Evolutionary conservation across 352 stramenopile genomes (phyloP).

Genomic region (Stramenopiles sp.): DNA sequence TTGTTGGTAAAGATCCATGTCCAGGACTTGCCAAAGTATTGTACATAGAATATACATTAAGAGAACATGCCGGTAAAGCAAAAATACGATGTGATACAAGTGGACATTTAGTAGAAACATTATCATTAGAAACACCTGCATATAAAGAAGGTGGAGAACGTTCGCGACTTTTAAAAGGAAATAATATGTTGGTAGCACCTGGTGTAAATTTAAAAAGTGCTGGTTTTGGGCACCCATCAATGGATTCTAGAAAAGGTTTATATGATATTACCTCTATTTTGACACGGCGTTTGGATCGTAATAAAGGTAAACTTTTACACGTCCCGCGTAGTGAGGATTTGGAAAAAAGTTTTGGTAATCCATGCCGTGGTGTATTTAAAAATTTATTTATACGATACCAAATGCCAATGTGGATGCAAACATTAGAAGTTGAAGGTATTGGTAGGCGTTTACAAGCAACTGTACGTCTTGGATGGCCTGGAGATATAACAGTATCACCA

Average conservation of each 20-base stretch:
- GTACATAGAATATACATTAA: not conserved
- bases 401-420: conserved; percentile 2
- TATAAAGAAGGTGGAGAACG: not conserved
- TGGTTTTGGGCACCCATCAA: not conserved
- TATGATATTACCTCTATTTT: not conserved
- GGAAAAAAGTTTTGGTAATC: not conserved
- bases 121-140: not conserved
- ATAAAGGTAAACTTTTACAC: not conserved
- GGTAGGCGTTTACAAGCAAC: not conserved
- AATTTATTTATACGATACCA: not conserved
- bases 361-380: not conserved
- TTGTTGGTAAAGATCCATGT: not conserved
- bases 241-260: not conserved
- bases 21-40: not conserved
- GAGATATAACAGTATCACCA: not conserved
- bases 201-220: not conserved
- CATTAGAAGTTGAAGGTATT: not conserved
- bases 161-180: not conserved
- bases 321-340: not conserved
- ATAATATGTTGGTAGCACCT: not conserved
- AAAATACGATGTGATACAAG: not conserved
- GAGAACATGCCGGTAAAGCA: not conserved
- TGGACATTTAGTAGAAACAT: not conserved
- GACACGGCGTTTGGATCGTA: not conserved
- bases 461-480: not conserved